Evolutionary conservation across 495 filamentous ascomycete species (phyloP), one percentile per base, ranked within the genome.

Genomic region (Aspergillus incahuasiensis): DNA sequence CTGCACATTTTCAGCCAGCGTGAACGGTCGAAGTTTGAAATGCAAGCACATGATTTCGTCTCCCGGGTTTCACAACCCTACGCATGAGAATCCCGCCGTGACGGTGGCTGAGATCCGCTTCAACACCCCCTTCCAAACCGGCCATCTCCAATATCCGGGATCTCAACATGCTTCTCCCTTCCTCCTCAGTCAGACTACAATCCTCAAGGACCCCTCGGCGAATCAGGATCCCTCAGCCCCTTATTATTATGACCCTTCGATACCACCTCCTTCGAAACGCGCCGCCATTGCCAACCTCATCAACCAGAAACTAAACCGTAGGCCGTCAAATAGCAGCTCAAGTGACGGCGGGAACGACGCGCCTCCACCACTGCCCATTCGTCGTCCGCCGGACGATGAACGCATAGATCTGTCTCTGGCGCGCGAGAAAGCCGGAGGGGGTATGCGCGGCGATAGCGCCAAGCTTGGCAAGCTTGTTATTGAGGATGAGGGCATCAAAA

Each of bases 401-500:
- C 72, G 75, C 3, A 66, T 94, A 44, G 88, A 92, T 63, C 63
- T 95, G 3, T 86, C 81, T 11, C 75, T 95, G 3, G 91, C 89
- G 0, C 79, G 81, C 55, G 91, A 96, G 69, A 77, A 74, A 16
- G 85, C 91, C 0, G 91, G 90, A 0, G 92, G 92, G 19, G 91
- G 90, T 0, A 86, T 89, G 63, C 79, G 84, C 42, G 91, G 91
- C 1, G 92, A 87, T 64, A 83, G 89, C 57, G 92, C 89, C 0
- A 97, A 97, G 71, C 75, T 98, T 63, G 92, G 92, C 1, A 98
- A 97, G 71, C 66, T 97, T 52, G 88, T 98, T 32, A 81, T 97
- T 21, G 86, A 92, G 59, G 86, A 92, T 58, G 92, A 95, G 60
- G 94, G 94, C 0, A 74, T 96, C 52, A 95, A 95, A 72, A 97